Evolutionary conservation across 177 flowering plant genomes (phyloP), one percentile per base, ranked within the genome.

Genomic region (Vitis hybrid): DNA sequence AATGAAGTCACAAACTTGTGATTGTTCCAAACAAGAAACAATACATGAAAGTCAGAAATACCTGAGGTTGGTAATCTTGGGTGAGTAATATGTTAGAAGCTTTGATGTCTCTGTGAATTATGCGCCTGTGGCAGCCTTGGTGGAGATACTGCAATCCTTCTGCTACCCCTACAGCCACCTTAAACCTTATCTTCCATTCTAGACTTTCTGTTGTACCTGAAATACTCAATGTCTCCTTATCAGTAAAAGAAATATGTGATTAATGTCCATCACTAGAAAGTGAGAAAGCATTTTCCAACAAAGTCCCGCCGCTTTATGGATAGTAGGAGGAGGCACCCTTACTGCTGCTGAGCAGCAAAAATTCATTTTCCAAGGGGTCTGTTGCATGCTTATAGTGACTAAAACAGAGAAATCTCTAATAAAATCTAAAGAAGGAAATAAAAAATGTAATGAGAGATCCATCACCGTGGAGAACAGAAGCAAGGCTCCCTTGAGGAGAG

Each of bases 101-200:
- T 67, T 93, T 96, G 77, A 96, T 96, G 78, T 96, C 99, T 77
- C 99, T 79, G 65, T 96, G 99, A 78, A 96, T 91, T 19, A 96
- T 89, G 44, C 99, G 92, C 80, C 96, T 85, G 1, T 71, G 92
- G 78, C 98, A 91, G 10, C 85, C 86, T 15, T 74, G 81, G 76
- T 96, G 99, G 9, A 96, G 97, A 80, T 96, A 96, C 8, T 74
- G 56, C 76, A 96, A 64, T 15, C 99, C 99, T 73, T 87, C 84
- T 9, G 98, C 99, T 49, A 92, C 78, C 3, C 97, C 99, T 6
- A 83, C 3, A 4, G 92, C 97, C 59, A 96, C 89, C 78, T 86
- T 92, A 66, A 73, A 94, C 75, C 99, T 85, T 51, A 66, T 73
- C 13, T 73, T 76, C 99, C 99, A 96, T 0, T 86, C 86, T 38